Evolutionary conservation across 228 moss, liverwort and hornwort genomes (phyloP).

Genomic region (Sphagnum magellanicum): DNA sequence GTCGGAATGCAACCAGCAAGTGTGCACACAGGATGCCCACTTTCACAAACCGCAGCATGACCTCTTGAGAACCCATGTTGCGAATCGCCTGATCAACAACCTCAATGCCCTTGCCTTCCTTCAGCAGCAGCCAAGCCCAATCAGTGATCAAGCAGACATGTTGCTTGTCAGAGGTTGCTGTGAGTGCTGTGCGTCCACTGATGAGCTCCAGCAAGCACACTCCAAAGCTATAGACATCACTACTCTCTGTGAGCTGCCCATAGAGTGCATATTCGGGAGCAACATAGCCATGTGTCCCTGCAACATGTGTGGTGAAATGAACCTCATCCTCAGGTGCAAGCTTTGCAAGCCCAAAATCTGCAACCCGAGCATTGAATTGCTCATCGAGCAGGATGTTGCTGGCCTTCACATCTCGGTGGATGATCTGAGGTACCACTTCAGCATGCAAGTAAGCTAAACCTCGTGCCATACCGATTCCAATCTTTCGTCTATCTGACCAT

Average conservation of each 20-base stretch:
- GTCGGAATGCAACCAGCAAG: constrained; percentile 28
- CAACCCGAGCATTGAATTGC: constrained; percentile 29
- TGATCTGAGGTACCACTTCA: constrained; percentile 26
- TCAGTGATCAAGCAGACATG: constrained; percentile 26
- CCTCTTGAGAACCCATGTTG: constrained; percentile 20
- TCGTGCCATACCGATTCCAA: constrained; percentile 33
- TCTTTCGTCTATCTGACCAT: constrained; percentile 31
- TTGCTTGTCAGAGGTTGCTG: background rate
- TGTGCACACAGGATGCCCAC: constrained; percentile 37
- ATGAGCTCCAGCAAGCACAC: constrained; percentile 51
- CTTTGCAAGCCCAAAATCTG: constrained; percentile 40
- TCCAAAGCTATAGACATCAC: constrained; percentile 51
- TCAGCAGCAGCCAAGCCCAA: constrained; percentile 31
- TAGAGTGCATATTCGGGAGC: constrained; percentile 49
- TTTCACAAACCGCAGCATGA: constrained; percentile 38
- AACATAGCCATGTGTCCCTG: constrained; percentile 40
- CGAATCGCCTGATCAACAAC: constrained; percentile 29
- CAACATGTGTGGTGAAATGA: constrained; percentile 20
- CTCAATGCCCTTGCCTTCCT: constrained; percentile 27
- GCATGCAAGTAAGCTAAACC: constrained; percentile 38
- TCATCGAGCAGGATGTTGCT: constrained; percentile 40
- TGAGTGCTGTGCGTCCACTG: constrained; percentile 27
- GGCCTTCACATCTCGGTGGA: constrained; percentile 39
- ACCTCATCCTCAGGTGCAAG: constrained; percentile 21
- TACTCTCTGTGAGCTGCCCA: constrained; percentile 40